phyloP scores from a whole-genome alignment of 1,139 yeast species.

The Nakaseomyces nivariensis region DNA sequence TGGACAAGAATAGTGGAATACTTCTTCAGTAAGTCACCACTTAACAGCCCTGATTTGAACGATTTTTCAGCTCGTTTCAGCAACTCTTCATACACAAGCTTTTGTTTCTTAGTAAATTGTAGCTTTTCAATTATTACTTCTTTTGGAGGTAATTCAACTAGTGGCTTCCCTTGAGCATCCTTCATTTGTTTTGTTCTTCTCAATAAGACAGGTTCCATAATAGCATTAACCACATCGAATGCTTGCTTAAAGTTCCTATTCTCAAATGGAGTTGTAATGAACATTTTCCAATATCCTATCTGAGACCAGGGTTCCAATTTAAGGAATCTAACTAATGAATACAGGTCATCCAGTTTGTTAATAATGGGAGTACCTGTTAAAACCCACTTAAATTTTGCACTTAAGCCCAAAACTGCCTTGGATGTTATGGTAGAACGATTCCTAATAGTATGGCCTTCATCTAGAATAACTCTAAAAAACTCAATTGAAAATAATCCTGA shows the following conservation, averaged over 20 bases:
- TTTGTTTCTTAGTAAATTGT: slow-evolving; percentile 57
- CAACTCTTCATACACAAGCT: slow-evolving; percentile 57
- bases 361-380: slow-evolving; percentile 93
- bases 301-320: slow-evolving; percentile 84
- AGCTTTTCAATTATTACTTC: slow-evolving; percentile 61
- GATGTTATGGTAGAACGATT: slow-evolving; percentile 76
- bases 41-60: slow-evolving; percentile 50
- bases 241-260: slow-evolving; percentile 61
- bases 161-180: slow-evolving; percentile 58
- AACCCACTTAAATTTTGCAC: slow-evolving; percentile 68
- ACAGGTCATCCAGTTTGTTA: slow-evolving; percentile 79
- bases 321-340: slow-evolving; percentile 64
- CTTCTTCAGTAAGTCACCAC: slow-evolving; percentile 62
- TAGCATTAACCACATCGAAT: slow-evolving; percentile 71
- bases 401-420: slow-evolving; percentile 60
- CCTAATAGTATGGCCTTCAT: slow-evolving; percentile 88
- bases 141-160: slow-evolving; percentile 72
- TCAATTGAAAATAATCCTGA: slow-evolving; percentile 62
- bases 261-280: slow-evolving; percentile 78
- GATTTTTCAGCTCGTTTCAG: slow-evolving; percentile 59
- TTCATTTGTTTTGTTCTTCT: slow-evolving; percentile 85
- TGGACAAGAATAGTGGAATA: slow-evolving; percentile 78
- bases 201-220: slow-evolving; percentile 71
- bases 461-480: slow-evolving; percentile 72
- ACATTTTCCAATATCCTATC: slow-evolving; percentile 80